These are phyloP conservation scores for Pyricularia sp. DNA, from an alignment of 2,329 filamentous ascomycete genomes.

Conservation along the genomic window DNA sequence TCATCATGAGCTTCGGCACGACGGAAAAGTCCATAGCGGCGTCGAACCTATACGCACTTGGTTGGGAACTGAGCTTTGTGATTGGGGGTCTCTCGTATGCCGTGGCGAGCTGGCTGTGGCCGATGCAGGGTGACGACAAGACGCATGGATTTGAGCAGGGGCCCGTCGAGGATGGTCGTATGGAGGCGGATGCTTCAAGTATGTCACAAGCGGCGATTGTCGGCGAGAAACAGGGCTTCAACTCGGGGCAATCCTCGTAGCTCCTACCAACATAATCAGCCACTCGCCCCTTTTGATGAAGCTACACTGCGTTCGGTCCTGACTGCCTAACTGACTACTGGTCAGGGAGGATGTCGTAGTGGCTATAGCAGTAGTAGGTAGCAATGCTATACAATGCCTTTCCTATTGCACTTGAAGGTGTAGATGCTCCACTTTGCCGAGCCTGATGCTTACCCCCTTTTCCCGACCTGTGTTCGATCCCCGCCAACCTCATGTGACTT, in stretches of 20 bases:
- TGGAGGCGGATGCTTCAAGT: background rate
- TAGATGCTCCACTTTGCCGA: background rate
- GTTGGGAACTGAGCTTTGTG: background rate
- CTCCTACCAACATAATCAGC: background rate
- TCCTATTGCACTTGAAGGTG: no score
- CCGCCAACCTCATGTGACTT: background rate
- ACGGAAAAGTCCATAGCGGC: background rate
- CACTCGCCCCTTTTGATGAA: no score
- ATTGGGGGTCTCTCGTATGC: background rate
- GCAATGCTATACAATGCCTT: no score
- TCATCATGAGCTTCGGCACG: conserved; percentile 1
- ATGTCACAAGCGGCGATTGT: background rate
- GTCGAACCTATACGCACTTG: background rate
- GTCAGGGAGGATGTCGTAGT: no score
- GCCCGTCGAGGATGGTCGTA: background rate
- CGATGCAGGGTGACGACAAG: background rate
- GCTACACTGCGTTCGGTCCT: no score
- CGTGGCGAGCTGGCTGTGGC: background rate
- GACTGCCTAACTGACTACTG: background rate
- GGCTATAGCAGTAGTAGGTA: no score
- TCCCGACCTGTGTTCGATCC: background rate
- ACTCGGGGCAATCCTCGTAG: background rate
- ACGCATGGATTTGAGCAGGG: background rate
- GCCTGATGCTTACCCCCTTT: background rate
- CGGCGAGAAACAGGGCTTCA: background rate